A percentile compares a stretch with the other conserved stretches of the same genome.
Conservation (phyloP, 257 asterid genomes). For the Jacaranda copaia region DNA sequence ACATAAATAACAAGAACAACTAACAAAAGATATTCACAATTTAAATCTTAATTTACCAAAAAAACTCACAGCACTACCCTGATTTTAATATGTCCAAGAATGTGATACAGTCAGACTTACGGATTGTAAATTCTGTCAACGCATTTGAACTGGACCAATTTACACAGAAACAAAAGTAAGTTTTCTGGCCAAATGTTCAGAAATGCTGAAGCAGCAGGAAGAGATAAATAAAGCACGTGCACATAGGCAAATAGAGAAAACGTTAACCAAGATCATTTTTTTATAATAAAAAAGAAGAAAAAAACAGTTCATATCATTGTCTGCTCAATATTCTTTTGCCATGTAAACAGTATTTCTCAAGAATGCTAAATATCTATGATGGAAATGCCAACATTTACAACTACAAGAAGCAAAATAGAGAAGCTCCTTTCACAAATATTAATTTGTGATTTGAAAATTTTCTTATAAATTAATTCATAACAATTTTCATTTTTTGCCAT, state of each 20-base stretch:
- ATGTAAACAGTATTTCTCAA: conserved; percentile 1
- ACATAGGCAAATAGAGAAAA: not conserved
- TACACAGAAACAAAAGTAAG: conserved; percentile 41
- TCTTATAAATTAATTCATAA: too few relatives aligned
- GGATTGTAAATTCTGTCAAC: conserved; percentile 73
- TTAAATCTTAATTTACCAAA: conserved; percentile 11
- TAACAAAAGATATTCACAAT: not conserved
- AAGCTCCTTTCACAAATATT: too few relatives aligned
- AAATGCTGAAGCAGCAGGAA: conserved; percentile 21
- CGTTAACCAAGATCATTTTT: not conserved
- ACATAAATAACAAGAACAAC: conserved; percentile 3
- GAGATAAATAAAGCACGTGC: conserved; percentile 3
- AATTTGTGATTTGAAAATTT: too few relatives aligned
- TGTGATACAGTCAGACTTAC: conserved; percentile 56
- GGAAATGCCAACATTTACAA: conserved; percentile 14
- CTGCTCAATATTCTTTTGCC: not conserved
- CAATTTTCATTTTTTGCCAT: too few relatives aligned
- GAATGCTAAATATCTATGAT: not conserved
- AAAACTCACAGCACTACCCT: conserved; percentile 29
- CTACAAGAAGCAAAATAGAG: not conserved
- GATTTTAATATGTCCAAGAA: conserved; percentile 27
- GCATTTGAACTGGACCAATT: conserved; percentile 65
- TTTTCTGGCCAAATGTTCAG: not conserved
- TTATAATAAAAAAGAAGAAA: not conserved
- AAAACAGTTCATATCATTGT: not conserved